Percentiles rank a stretch among this genome's conserved stretches.
phyloP scores from a whole-genome alignment of 768 basidiomycete genomes.

The Trametes cingulata region DNA sequence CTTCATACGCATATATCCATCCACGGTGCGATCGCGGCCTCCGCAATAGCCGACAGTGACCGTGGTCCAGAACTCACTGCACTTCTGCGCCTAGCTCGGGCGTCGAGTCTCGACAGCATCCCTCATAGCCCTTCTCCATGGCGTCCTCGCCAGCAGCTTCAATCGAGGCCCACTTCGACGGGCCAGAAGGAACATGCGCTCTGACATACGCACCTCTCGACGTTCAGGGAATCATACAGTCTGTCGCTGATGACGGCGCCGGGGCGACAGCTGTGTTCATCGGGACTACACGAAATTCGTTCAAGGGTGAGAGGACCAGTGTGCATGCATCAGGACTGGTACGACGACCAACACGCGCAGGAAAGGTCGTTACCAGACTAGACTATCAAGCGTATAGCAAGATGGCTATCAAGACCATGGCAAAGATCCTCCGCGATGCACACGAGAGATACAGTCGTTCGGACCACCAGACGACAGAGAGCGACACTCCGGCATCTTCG shows the following conservation, averaged over 20 bases:
- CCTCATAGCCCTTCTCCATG: constrained; percentile 1
- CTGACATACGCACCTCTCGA: constrained; percentile 65
- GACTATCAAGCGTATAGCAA: constrained; percentile 86
- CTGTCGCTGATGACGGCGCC: constrained; percentile 61
- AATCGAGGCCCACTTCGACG: constrained; percentile 42
- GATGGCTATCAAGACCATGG: constrained; percentile 77
- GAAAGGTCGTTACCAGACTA: constrained; percentile 63
- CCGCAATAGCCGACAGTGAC: neutral
- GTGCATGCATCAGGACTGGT: neutral
- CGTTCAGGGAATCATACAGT: constrained; percentile 54
- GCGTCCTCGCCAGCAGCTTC: constrained; percentile 34
- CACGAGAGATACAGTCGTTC: constrained; percentile 45
- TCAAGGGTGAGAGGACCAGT: constrained; percentile 56
- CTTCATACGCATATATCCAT: neutral
- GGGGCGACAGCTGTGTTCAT: constrained; percentile 80
- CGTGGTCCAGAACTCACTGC: constrained; percentile 1
- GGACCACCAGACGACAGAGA: constrained; percentile 26
- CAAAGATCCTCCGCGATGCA: constrained; percentile 53
- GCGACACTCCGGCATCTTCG: constrained; percentile 14
- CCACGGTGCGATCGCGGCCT: neutral
- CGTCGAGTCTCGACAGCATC: neutral
- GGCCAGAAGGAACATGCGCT: constrained; percentile 50
- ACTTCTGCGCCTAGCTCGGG: neutral
- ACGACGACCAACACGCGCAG: constrained; percentile 4
- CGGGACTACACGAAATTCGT: constrained; percentile 84